Percentiles rank a stretch among this genome's conserved stretches.
phyloP scores from a whole-genome alignment of 805 yeast genomes.

The Teunomyces aglyptinius region DNA sequence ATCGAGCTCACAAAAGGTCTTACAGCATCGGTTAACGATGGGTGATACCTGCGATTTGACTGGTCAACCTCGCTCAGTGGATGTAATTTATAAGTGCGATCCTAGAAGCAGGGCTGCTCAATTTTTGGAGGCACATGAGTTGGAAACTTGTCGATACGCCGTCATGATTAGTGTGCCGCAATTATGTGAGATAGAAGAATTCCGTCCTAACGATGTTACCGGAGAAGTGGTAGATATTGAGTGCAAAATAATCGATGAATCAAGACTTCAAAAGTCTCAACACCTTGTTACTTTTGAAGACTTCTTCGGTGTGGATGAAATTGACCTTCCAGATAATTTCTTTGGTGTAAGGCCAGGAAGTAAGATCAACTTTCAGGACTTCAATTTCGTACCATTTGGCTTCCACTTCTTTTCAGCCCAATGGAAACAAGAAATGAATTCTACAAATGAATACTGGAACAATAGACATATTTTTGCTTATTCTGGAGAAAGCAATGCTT shows the following conservation, averaged over 20 bases:
- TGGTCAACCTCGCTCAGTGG: conserved; percentile 48
- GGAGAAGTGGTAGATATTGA: conserved; percentile 26
- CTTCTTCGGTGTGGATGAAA: background rate
- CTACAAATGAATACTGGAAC: conserved; percentile 19
- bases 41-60: conserved; percentile 67
- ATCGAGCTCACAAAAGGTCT: conserved; percentile 25
- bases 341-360: background rate
- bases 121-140: conserved; percentile 48
- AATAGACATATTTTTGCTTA: conserved; percentile 22
- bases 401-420: conserved; percentile 31
- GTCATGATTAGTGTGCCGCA: conserved; percentile 49
- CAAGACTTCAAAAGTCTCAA: background rate
- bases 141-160: conserved; percentile 56
- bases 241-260: conserved; percentile 21
- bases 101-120: conserved; percentile 17
- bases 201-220: conserved; percentile 22
- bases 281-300: conserved; percentile 16
- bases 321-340: background rate
- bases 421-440: conserved; percentile 11
- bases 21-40: conserved; percentile 34
- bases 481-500: conserved; percentile 15
- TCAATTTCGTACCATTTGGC: conserved; percentile 25
- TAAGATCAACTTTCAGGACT: conserved; percentile 28
- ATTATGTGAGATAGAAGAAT: conserved; percentile 44
- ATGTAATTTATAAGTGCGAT: conserved; percentile 58